Conservation (phyloP, 2,329 filamentous ascomycete species). For the Neoarthrinium moseri region DNA sequence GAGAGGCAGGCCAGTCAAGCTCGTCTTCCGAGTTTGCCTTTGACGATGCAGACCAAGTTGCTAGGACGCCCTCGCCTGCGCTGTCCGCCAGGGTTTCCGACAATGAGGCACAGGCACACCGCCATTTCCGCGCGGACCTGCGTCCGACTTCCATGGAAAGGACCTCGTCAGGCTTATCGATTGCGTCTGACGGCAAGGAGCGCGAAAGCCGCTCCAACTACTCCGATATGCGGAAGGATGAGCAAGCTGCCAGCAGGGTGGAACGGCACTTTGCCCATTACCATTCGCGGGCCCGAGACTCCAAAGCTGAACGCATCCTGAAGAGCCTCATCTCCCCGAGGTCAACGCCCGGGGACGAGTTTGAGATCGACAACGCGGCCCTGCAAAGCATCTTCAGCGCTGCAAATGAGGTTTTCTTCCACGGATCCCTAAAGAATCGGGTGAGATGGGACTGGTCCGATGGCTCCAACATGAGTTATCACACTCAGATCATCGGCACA, state of each 20-base stretch:
- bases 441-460: conserved; percentile 64
- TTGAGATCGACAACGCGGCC: conserved; percentile 55
- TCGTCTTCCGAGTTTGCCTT: conserved; percentile 21
- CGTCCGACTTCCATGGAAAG: conserved; percentile 38
- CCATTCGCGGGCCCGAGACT: conserved; percentile 44
- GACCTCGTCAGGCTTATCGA: conserved; percentile 48
- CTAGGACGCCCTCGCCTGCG: conserved; percentile 11
- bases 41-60: conserved; percentile 16
- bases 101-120: background rate
- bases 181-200: conserved; percentile 34
- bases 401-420: conserved; percentile 63
- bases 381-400: conserved; percentile 59
- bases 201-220: conserved; percentile 30
- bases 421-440: conserved; percentile 51
- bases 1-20: conserved; percentile 19
- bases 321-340: conserved; percentile 55
- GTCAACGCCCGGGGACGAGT: conserved; percentile 38
- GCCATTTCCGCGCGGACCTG: conserved; percentile 1
- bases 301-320: conserved; percentile 56
- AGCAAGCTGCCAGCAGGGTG: conserved; percentile 47
- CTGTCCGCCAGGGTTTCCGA: conserved; percentile 8
- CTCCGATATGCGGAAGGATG: conserved; percentile 41
- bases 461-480: conserved; percentile 46
- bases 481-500: conserved; percentile 58
- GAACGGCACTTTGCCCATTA: conserved; percentile 43